Evolutionary conservation across 2,329 filamentous ascomycete genomes (phyloP).

Genomic region (Diplodia seriata): DNA sequence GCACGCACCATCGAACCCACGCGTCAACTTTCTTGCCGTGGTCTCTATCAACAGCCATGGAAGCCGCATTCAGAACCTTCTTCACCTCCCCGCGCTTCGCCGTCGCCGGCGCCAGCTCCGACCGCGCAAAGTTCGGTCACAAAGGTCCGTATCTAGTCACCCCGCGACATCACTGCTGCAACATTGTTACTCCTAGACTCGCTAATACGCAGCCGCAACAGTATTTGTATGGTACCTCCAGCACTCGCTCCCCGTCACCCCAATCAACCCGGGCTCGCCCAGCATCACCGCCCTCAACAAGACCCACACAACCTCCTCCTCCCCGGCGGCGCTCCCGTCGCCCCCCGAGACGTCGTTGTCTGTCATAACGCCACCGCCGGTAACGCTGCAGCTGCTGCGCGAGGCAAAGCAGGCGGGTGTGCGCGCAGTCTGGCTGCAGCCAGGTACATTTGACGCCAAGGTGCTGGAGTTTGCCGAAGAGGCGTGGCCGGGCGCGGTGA

Average conservation of each 20-base stretch:
- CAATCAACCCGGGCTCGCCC: slow-evolving; percentile 77
- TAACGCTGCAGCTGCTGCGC: slow-evolving; percentile 75
- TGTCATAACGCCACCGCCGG: slow-evolving; percentile 83
- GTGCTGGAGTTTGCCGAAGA: slow-evolving; percentile 72
- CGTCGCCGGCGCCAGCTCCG: slow-evolving; percentile 87
- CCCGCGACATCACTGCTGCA: no score
- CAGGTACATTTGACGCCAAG: slow-evolving; percentile 82
- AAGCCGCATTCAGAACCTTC: slow-evolving; percentile 76
- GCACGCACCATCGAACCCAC: neutral
- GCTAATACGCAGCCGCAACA: slow-evolving; percentile 46
- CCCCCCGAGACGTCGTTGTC: slow-evolving; percentile 78
- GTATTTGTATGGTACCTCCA: slow-evolving; percentile 89
- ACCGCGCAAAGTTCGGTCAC: slow-evolving; percentile 85
- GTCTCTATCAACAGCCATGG: slow-evolving; percentile 55
- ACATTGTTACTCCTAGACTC: neutral
- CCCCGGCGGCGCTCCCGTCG: slow-evolving; percentile 68
- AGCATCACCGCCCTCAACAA: slow-evolving; percentile 68
- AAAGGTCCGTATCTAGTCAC: slow-evolving; percentile 66
- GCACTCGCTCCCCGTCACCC: slow-evolving; percentile 77
- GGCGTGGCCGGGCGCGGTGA: slow-evolving; percentile 72
- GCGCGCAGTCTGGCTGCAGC: slow-evolving; percentile 85
- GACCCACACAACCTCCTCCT: slow-evolving; percentile 69
- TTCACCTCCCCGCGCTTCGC: slow-evolving; percentile 82
- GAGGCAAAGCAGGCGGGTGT: slow-evolving; percentile 79
- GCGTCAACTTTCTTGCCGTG: neutral